Conservation (phyloP, 1,284 basidiomycete species). For the Rhodotorula sp. region DNA sequence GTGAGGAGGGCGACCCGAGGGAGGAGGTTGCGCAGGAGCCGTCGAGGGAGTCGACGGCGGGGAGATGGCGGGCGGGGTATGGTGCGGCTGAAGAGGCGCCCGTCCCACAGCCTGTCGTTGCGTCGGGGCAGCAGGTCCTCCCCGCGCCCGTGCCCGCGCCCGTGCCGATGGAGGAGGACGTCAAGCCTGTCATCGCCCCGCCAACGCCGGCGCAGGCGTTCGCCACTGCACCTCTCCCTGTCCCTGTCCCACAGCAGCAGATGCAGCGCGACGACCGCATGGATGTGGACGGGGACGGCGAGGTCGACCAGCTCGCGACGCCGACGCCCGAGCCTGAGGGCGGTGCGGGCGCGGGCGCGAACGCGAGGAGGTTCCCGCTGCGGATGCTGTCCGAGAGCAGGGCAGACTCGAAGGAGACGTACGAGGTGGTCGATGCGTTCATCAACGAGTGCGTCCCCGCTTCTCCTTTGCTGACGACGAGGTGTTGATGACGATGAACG, state of each 20-base stretch:
- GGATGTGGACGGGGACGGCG: not conserved
- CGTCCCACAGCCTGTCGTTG: not conserved
- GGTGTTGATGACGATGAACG: not conserved
- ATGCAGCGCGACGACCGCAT: not conserved
- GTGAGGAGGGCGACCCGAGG: not conserved
- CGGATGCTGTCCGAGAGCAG: constrained; percentile 3
- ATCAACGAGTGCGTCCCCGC: constrained; percentile 20
- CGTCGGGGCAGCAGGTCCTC: not conserved
- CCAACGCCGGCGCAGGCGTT: not conserved
- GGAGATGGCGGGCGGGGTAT: not conserved
- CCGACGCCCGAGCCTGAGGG: constrained; percentile 3
- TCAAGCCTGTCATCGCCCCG: constrained; percentile 9
- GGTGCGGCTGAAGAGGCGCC: not conserved
- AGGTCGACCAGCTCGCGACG: constrained; percentile 12
- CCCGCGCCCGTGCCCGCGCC: not conserved
- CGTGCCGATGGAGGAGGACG: not conserved
- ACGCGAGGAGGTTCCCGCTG: constrained; percentile 21
- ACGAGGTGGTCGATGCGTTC: constrained; percentile 15
- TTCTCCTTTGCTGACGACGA: no score
- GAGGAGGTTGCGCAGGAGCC: not conserved
- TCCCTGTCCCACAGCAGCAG: not conserved
- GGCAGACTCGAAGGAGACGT: constrained; percentile 20
- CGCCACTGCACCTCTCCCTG: no score
- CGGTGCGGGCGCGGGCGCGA: not conserved
- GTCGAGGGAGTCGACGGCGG: not conserved